Evolutionary conservation across 108 stramenopile species (phyloP).

Genomic region (Nitzschia sp.): DNA sequence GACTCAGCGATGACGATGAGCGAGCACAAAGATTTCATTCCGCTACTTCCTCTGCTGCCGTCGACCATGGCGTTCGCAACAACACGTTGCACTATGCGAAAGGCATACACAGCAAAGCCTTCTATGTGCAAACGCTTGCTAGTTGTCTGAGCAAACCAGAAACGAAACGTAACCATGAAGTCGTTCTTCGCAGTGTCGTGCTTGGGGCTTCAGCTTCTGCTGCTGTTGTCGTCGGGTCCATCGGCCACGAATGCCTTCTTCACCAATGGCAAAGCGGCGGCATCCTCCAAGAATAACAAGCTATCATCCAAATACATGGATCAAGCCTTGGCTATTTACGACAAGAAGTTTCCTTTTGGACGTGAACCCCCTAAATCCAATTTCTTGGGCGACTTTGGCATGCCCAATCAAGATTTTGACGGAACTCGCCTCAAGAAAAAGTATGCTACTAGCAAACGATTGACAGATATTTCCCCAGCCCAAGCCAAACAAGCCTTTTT

Average conservation of each 20-base stretch:
- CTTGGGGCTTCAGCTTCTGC: too few species aligned
- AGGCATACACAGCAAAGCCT: too few species aligned
- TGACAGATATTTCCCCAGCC: slow-evolving; percentile 50
- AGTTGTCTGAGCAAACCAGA: too few species aligned
- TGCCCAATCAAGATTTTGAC: slow-evolving; percentile 59
- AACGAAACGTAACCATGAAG: too few species aligned
- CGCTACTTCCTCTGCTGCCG: too few species aligned
- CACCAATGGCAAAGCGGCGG: slow-evolving; percentile 22
- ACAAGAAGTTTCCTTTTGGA: slow-evolving; percentile 45
- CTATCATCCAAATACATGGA: slow-evolving; percentile 46
- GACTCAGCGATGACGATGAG: too few species aligned
- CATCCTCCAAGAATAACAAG: slow-evolving; percentile 17
- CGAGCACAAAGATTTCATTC: too few species aligned
- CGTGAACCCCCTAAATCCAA: slow-evolving; percentile 11
- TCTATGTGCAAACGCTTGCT: too few species aligned
- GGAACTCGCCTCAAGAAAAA: slow-evolving; percentile 27
- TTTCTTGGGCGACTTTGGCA: slow-evolving; percentile 58
- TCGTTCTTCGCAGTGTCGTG: too few species aligned
- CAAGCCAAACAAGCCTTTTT: slow-evolving; percentile 47
- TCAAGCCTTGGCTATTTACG: slow-evolving; percentile 60
- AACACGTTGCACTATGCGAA: too few species aligned
- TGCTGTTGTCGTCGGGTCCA: too few species aligned
- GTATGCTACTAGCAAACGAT: slow-evolving; percentile 10
- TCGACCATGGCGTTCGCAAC: too few species aligned
- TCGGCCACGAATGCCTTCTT: slow-evolving; percentile 29